Evolutionary conservation across 1,139 yeast genomes (phyloP).

Genomic region (Kluyveromyces sp.): DNA sequence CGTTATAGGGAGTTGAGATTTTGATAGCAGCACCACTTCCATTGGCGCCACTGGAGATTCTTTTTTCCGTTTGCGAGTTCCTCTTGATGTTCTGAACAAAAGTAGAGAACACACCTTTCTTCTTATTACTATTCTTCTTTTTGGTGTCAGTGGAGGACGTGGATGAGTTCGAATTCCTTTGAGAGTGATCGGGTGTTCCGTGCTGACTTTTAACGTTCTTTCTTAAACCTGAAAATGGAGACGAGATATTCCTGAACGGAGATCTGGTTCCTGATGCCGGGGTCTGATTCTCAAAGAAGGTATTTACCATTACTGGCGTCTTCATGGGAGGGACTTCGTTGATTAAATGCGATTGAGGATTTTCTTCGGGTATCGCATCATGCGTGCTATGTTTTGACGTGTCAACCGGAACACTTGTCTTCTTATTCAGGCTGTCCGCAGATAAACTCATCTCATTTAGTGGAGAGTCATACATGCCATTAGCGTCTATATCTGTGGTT

Average conservation of each 20-base stretch:
- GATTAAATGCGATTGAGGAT: not conserved
- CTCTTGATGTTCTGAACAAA: constrained; percentile 41
- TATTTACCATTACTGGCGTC: constrained; percentile 5
- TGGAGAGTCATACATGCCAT: constrained; percentile 12
- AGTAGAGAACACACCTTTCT: constrained; percentile 45
- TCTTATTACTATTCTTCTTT: constrained; percentile 33
- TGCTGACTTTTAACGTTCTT: constrained; percentile 8
- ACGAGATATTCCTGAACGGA: constrained; percentile 8
- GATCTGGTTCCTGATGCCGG: constrained; percentile 7
- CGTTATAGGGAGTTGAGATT: constrained; percentile 84
- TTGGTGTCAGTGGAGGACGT: constrained; percentile 12
- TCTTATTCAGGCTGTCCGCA: constrained; percentile 11
- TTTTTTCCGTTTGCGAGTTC: constrained; percentile 25
- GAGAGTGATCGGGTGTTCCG: constrained; percentile 9
- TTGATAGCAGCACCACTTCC: constrained; percentile 40
- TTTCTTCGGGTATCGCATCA: constrained; percentile 2
- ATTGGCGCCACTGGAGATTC: constrained; percentile 18
- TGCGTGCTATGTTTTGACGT: constrained; percentile 2
- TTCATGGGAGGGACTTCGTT: not conserved
- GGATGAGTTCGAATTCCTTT: constrained; percentile 7
- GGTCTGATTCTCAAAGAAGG: constrained; percentile 2
- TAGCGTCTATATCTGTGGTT: not conserved
- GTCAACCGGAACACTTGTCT: not conserved
- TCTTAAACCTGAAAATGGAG: constrained; percentile 9
- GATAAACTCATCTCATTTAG: constrained; percentile 11